These are phyloP conservation scores for Prunella vulgaris DNA, from an alignment of 257 asterid genomes.

Conservation along the genomic window DNA sequence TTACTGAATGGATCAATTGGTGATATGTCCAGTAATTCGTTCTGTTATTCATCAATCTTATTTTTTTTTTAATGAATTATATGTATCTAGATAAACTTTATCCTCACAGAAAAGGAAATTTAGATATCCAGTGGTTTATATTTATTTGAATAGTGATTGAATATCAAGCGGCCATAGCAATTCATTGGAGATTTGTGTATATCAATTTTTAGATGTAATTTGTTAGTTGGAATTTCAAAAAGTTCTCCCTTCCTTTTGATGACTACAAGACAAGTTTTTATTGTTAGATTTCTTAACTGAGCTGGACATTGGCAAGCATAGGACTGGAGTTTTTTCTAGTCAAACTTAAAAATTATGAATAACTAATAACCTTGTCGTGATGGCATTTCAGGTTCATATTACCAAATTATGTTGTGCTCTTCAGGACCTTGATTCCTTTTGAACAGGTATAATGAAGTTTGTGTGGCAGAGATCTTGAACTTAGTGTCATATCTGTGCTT, in stretches of 20 bases:
- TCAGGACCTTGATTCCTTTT: constrained; percentile 83
- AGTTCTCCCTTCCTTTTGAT: background rate
- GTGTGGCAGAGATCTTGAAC: constrained; percentile 16
- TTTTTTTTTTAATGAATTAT: background rate
- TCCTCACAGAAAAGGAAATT: background rate
- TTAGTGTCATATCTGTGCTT: constrained; percentile 16
- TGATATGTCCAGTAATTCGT: background rate
- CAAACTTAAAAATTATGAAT: background rate
- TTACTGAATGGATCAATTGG: background rate
- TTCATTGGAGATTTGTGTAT: background rate
- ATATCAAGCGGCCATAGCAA: background rate
- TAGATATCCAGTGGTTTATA: background rate
- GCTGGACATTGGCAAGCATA: background rate
- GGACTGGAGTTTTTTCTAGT: background rate
- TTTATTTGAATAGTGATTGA: background rate
- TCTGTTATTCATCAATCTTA: background rate
- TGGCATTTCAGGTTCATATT: constrained; percentile 69
- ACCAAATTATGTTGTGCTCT: constrained; percentile 82
- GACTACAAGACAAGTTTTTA: background rate
- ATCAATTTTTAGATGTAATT: background rate
- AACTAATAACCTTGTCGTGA: constrained; percentile 3
- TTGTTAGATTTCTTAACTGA: background rate
- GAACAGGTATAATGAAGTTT: constrained; percentile 60
- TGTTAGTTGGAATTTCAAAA: background rate
- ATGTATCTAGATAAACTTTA: background rate